Evolutionary conservation across 2,329 filamentous ascomycete species (phyloP).

Genomic region (Pseudocercospora vitis): DNA sequence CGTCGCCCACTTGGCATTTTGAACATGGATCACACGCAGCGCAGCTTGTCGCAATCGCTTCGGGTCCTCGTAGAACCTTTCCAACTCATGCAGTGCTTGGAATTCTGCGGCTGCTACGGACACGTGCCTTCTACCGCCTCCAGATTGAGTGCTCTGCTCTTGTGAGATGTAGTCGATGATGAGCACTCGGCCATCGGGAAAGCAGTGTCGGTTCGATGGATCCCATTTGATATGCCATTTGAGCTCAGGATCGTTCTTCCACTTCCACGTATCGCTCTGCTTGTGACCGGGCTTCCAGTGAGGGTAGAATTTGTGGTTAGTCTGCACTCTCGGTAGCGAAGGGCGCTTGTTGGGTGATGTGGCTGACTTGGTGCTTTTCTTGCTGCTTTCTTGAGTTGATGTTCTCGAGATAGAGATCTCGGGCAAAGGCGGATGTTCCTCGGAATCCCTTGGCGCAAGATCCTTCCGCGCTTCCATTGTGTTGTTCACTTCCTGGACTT

Average conservation of each 20-base stretch:
- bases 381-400: constrained; percentile 18
- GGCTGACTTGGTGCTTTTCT: constrained; percentile 7
- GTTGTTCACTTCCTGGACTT: neutral
- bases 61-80: constrained; percentile 46
- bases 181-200: constrained; percentile 47
- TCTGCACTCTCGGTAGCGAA: constrained; percentile 14
- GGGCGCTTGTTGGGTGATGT: neutral
- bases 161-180: constrained; percentile 52
- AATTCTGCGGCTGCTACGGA: constrained; percentile 53
- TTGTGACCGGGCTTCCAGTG: constrained; percentile 17
- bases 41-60: constrained; percentile 39
- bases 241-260: constrained; percentile 16
- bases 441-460: neutral
- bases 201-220: constrained; percentile 16
- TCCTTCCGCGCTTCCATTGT: neutral
- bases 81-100: constrained; percentile 45
- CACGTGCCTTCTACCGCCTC: constrained; percentile 36
- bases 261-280: constrained; percentile 16
- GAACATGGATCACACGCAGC: constrained; percentile 48
- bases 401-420: constrained; percentile 18
- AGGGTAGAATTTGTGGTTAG: constrained; percentile 8
- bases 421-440: constrained; percentile 8
- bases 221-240: constrained; percentile 28
- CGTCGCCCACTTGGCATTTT: constrained; percentile 55
- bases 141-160: constrained; percentile 9